phyloP scores from a whole-genome alignment of 169 alveolate genomes.

The Plasmodium yoelii region DNA sequence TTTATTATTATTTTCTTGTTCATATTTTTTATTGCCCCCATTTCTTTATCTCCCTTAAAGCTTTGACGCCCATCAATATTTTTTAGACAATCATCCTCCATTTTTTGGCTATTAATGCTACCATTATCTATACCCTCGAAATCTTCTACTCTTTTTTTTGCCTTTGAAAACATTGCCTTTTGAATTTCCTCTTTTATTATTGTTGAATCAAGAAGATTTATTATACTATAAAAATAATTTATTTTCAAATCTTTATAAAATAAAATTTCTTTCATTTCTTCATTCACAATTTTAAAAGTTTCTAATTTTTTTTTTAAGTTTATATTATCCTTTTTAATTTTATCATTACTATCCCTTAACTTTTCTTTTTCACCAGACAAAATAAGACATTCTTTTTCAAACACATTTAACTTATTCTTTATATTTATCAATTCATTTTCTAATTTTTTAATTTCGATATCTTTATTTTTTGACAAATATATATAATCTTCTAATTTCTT shows the following conservation, averaged over 20 bases:
- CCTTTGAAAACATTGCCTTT: too few species aligned
- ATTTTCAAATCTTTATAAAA: slow-evolving; percentile 67
- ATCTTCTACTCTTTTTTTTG: not conserved
- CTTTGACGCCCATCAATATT: too few species aligned
- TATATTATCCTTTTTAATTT: slow-evolving; percentile 18
- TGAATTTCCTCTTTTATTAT: slow-evolving; percentile 11
- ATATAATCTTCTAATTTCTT: slow-evolving; percentile 50
- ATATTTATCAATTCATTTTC: slow-evolving; percentile 20
- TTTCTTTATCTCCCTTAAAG: not conserved
- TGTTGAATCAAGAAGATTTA: slow-evolving; percentile 51
- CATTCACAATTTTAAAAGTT: slow-evolving; percentile 10
- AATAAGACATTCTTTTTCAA: not conserved
- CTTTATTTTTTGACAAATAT: slow-evolving; percentile 21
- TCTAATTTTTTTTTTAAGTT: slow-evolving; percentile 45
- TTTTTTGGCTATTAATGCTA: not conserved
- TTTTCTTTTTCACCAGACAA: slow-evolving; percentile 30
- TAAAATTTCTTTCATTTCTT: slow-evolving; percentile 32
- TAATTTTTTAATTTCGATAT: slow-evolving; percentile 29
- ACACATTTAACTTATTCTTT: not conserved
- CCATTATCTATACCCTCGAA: not conserved
- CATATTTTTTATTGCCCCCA: slow-evolving; percentile 54
- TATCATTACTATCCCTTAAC: not conserved
- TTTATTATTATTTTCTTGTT: slow-evolving; percentile 73
- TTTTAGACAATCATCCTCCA: not conserved
- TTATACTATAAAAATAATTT: slow-evolving; percentile 35